Conservation (phyloP, 2,329 filamentous ascomycete species). For the Aspergillus fructus region DNA sequence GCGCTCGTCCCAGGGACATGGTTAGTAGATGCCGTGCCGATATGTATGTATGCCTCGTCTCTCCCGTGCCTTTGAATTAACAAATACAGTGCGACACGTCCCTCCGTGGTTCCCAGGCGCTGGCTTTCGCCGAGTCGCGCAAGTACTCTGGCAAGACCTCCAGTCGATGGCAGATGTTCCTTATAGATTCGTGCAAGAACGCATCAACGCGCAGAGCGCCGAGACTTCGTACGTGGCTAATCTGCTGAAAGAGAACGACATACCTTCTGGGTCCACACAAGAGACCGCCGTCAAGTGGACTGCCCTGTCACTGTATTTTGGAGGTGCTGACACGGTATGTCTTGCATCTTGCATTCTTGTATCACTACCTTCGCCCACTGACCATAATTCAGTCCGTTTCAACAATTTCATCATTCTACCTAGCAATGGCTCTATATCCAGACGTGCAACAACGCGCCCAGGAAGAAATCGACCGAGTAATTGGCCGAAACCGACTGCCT, state of each 20-base stretch:
- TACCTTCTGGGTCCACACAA: constrained; percentile 26
- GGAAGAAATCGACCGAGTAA: background rate
- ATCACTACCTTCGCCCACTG: background rate
- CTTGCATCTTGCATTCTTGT: background rate
- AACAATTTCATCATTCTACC: constrained; percentile 16
- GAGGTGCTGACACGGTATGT: constrained; percentile 43
- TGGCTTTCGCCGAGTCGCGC: constrained; percentile 43
- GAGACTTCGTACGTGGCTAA: constrained; percentile 43
- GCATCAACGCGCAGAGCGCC: constrained; percentile 32
- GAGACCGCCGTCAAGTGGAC: constrained; percentile 31
- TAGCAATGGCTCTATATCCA: constrained; percentile 20
- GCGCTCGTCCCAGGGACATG: constrained; percentile 9
- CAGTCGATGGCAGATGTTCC: constrained; percentile 35
- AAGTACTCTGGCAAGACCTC: constrained; percentile 30
- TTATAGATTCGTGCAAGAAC: constrained; percentile 45
- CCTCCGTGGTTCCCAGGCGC: constrained; percentile 45
- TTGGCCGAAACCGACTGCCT: background rate
- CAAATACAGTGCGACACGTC: constrained; percentile 9
- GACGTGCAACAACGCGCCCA: background rate
- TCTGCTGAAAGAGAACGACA: constrained; percentile 34
- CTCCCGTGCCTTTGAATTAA: background rate
- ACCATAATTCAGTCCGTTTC: constrained; percentile 14
- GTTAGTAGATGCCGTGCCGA: constrained; percentile 14
- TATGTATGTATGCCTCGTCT: background rate
- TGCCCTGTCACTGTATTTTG: constrained; percentile 43